Evolutionary conservation across 1,284 basidiomycete genomes (phyloP).

Genomic region (Schizophyllum commune): DNA sequence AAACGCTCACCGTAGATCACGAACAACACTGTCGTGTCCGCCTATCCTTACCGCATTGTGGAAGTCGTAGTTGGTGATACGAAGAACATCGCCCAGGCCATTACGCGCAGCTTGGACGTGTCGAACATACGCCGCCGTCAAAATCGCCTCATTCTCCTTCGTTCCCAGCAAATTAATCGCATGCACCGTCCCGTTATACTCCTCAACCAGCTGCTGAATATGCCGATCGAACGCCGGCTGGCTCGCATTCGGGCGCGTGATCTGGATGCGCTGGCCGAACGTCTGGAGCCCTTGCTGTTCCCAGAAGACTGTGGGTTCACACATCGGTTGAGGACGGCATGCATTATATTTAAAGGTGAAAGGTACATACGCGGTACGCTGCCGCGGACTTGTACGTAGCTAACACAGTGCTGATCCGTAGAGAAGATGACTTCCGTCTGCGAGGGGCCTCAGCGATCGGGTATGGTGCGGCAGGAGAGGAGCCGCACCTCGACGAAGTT

Average conservation of each 20-base stretch:
- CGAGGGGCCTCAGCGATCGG: constrained; percentile 8
- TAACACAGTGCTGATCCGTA: constrained; percentile 77
- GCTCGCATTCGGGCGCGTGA: constrained; percentile 91
- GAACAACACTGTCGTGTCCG: constrained; percentile 83
- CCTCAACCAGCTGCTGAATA: constrained; percentile 77
- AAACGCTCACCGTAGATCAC: constrained; percentile 57
- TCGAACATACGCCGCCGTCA: constrained; percentile 77
- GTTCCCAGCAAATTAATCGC: constrained; percentile 85
- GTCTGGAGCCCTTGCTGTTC: constrained; percentile 93
- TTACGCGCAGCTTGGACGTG: constrained; percentile 60
- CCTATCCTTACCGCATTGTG: constrained; percentile 77
- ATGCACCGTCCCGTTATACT: constrained; percentile 68
- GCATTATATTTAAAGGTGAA: constrained; percentile 9
- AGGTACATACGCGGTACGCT: constrained; percentile 77
- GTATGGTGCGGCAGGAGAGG: constrained; percentile 8
- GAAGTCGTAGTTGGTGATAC: constrained; percentile 92
- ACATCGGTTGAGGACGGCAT: constrained; percentile 2
- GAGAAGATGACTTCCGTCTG: constrained; percentile 90
- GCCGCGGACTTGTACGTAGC: constrained; percentile 90
- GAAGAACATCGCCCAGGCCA: constrained; percentile 50
- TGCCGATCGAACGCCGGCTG: constrained; percentile 96
- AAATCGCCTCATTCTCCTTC: constrained; percentile 85
- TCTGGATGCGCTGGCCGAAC: constrained; percentile 85
- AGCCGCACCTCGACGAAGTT: constrained; percentile 88
- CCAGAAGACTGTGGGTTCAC: constrained; percentile 75